Conservation (phyloP, 202 grass and related monocot species). For the Zizania palustris region DNA sequence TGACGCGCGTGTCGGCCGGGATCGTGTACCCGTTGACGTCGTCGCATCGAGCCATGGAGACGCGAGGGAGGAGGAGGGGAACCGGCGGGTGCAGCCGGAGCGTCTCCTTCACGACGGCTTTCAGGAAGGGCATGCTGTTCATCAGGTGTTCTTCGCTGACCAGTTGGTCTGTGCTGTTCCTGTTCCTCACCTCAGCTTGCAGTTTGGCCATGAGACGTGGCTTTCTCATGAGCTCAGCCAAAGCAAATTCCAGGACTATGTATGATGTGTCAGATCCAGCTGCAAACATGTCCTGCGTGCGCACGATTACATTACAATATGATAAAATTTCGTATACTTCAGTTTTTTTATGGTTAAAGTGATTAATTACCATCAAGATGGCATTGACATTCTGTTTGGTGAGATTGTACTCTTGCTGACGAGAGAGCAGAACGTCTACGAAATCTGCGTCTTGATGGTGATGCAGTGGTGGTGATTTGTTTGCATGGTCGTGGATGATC, state of each 20-base stretch:
- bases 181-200: conserved; percentile 38
- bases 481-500: conserved; percentile 26
- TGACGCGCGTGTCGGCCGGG: conserved; percentile 6
- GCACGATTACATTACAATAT: background rate
- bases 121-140: conserved; percentile 17
- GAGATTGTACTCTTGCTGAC: background rate
- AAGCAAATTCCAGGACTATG: background rate
- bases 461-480: background rate
- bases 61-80: conserved; percentile 4
- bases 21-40: conserved; percentile 4
- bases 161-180: background rate
- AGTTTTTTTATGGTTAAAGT: no score
- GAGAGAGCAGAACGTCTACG: background rate
- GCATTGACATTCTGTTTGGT: background rate
- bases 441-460: background rate
- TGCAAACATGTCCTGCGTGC: conserved; percentile 1
- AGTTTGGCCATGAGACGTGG: conserved; percentile 18
- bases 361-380: background rate
- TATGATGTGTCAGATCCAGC: conserved; percentile 27
- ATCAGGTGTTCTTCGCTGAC: conserved; percentile 24
- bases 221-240: conserved; percentile 25
- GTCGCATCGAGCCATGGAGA: conserved; percentile 15
- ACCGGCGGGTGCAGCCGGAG: conserved; percentile 34
- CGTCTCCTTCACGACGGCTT: conserved; percentile 45
- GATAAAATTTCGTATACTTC: no score